A percentile compares a stretch with the other conserved stretches of the same genome.
phyloP scores from a whole-genome alignment of 192 early-diverging fungal species.

The Mortierella antarctica region DNA sequence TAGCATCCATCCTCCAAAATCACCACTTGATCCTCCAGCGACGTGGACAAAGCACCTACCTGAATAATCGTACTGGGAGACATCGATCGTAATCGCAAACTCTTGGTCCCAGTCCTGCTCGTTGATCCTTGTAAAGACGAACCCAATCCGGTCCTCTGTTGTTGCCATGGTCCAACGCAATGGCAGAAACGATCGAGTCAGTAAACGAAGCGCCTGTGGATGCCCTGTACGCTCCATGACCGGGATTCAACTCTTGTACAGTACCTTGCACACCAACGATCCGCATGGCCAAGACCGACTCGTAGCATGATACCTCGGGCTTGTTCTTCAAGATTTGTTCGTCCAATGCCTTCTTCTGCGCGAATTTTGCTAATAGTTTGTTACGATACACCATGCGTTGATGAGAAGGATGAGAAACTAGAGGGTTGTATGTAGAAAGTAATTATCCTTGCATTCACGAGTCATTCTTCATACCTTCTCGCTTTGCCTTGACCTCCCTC shows the following conservation, averaged over 20 bases:
- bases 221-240: background rate
- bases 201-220: background rate
- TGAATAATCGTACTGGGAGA: slow-evolving; percentile 66
- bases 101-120: slow-evolving; percentile 60
- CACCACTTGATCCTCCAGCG: background rate
- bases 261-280: slow-evolving; percentile 53
- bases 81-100: slow-evolving; percentile 67
- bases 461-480: slow-evolving; percentile 37
- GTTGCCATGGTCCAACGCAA: background rate
- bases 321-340: slow-evolving; percentile 60
- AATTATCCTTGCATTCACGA: background rate
- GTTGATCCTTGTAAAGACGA: slow-evolving; percentile 75
- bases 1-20: background rate
- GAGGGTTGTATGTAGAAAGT: background rate
- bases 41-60: slow-evolving; percentile 34
- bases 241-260: background rate
- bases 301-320: slow-evolving; percentile 69
- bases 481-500: slow-evolving; percentile 61
- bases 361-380: slow-evolving; percentile 44
- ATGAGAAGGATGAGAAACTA: background rate
- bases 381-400: no score
- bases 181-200: background rate
- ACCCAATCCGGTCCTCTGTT: slow-evolving; percentile 65
- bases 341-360: slow-evolving; percentile 58
- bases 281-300: slow-evolving; percentile 63